These are phyloP conservation scores for Gastrolobium villosum DNA, from an alignment of 306 rosid genomes.

Conservation along the genomic window DNA sequence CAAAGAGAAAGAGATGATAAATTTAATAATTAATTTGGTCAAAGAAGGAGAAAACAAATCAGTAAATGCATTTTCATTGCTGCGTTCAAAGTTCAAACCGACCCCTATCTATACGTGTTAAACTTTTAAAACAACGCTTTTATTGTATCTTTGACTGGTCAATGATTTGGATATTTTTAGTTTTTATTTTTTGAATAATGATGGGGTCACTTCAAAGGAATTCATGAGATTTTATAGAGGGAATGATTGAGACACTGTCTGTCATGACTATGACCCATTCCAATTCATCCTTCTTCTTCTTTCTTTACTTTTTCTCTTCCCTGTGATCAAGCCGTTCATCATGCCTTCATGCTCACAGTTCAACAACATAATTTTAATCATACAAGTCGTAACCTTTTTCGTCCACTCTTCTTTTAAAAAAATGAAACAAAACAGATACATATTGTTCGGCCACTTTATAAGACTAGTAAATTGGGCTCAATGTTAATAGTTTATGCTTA, in stretches of 20 bases:
- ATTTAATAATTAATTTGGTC: constrained; percentile 45
- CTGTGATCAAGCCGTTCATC: constrained; percentile 23
- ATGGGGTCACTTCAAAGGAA: neutral
- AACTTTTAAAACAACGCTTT: constrained; percentile 43
- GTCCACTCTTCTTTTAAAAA: no score
- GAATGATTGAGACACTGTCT: constrained; percentile 22
- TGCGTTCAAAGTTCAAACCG: constrained; percentile 51
- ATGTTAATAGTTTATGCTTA: no score
- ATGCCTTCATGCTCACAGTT: constrained; percentile 18
- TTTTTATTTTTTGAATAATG: neutral
- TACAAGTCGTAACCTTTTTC: neutral
- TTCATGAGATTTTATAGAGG: neutral
- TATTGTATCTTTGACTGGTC: constrained; percentile 79
- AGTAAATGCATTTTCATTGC: constrained; percentile 57
- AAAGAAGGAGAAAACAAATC: constrained; percentile 55
- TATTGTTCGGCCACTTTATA: no score
- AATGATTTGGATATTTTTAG: constrained; percentile 33
- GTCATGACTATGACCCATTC: constrained; percentile 45
- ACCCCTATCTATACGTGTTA: constrained; percentile 53
- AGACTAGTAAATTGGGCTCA: no score
- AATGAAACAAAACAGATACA: no score
- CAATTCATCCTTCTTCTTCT: neutral
- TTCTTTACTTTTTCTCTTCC: neutral
- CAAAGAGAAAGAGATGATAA: neutral
- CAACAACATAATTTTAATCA: neutral